Evolutionary conservation across 805 yeast genomes (phyloP).

Genomic region (Zygosaccharomyces pseudorouxii): DNA sequence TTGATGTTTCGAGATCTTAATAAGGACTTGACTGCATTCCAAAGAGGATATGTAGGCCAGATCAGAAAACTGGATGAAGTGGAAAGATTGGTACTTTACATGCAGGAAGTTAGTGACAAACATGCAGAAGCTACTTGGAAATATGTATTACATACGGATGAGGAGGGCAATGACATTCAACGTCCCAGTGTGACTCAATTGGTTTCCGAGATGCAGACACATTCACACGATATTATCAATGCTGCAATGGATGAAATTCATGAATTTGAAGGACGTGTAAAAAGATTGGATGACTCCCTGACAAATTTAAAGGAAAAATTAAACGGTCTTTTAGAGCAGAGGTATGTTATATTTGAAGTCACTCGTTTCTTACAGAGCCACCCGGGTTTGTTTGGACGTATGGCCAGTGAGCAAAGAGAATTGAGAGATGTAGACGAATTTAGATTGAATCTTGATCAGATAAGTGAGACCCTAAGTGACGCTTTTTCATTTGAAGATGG

Average conservation of each 20-base stretch:
- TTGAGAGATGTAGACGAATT: conserved; percentile 25
- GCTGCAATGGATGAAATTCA: conserved; percentile 58
- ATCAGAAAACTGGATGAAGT: conserved; percentile 75
- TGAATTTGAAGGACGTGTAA: conserved; percentile 65
- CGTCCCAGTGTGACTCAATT: conserved; percentile 18
- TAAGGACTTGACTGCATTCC: conserved; percentile 75
- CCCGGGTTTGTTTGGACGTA: conserved; percentile 29
- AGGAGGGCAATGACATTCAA: conserved; percentile 21
- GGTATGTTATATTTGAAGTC: conserved; percentile 53
- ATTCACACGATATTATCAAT: conserved; percentile 44
- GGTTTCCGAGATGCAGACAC: conserved; percentile 25
- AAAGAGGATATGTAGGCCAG: conserved; percentile 85
- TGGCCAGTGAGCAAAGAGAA: conserved; percentile 19
- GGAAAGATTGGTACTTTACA: conserved; percentile 64
- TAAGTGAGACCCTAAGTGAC: conserved; percentile 27
- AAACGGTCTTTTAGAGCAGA: conserved; percentile 63
- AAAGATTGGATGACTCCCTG: conserved; percentile 66
- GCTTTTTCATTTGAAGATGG: conserved; percentile 25
- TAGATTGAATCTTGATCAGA: conserved; percentile 17
- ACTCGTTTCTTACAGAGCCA: conserved; percentile 44
- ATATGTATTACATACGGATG: conserved; percentile 34
- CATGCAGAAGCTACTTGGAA: conserved; percentile 39
- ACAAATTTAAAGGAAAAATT: conserved; percentile 57
- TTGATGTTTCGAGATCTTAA: conserved; percentile 89
- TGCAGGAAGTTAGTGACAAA: conserved; percentile 45